Conservation (phyloP, 2,329 filamentous ascomycete species). For the Botrytis pseudocinerea region DNA sequence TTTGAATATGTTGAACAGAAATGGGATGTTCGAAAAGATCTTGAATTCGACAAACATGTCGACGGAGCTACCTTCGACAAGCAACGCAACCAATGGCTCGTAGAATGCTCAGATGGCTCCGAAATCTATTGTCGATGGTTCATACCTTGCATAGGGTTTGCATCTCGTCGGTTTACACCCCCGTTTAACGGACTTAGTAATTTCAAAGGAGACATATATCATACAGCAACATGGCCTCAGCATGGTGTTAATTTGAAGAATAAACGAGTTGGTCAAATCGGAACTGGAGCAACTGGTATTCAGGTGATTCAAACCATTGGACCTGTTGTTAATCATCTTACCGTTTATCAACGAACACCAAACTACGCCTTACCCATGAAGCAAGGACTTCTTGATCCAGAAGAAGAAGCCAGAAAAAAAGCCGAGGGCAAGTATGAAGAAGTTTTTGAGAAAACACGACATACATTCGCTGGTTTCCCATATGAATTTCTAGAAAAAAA, state of each 20-base stretch:
- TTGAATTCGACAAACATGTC: slow-evolving; percentile 44
- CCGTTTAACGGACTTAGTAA: slow-evolving; percentile 33
- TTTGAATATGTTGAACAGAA: slow-evolving; percentile 61
- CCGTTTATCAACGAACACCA: slow-evolving; percentile 58
- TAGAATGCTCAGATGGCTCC: slow-evolving; percentile 44
- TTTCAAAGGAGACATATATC: slow-evolving; percentile 35
- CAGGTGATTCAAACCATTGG: slow-evolving; percentile 33
- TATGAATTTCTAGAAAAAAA: slow-evolving; percentile 38
- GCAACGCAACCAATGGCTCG: slow-evolving; percentile 43
- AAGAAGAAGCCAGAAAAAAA: slow-evolving; percentile 30
- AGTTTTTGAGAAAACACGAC: slow-evolving; percentile 38
- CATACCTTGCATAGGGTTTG: slow-evolving; percentile 35
- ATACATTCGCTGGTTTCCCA: slow-evolving; percentile 39
- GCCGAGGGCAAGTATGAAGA: slow-evolving; percentile 39
- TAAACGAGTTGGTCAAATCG: slow-evolving; percentile 29
- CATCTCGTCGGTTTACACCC: slow-evolving; percentile 34
- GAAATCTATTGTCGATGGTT: slow-evolving; percentile 32
- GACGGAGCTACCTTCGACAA: slow-evolving; percentile 45
- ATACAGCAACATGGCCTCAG: slow-evolving; percentile 32
- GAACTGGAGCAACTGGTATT: slow-evolving; percentile 35
- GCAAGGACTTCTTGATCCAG: slow-evolving; percentile 36
- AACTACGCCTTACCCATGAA: slow-evolving; percentile 44
- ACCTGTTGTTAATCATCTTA: slow-evolving; percentile 43
- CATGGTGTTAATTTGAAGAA: slow-evolving; percentile 48
- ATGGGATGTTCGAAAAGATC: slow-evolving; percentile 52